A percentile compares a stretch with the other conserved stretches of the same genome.
These are phyloP conservation scores for Phialophora expanda DNA, from an alignment of 2,329 filamentous ascomycete genomes.

Conservation along the genomic window DNA sequence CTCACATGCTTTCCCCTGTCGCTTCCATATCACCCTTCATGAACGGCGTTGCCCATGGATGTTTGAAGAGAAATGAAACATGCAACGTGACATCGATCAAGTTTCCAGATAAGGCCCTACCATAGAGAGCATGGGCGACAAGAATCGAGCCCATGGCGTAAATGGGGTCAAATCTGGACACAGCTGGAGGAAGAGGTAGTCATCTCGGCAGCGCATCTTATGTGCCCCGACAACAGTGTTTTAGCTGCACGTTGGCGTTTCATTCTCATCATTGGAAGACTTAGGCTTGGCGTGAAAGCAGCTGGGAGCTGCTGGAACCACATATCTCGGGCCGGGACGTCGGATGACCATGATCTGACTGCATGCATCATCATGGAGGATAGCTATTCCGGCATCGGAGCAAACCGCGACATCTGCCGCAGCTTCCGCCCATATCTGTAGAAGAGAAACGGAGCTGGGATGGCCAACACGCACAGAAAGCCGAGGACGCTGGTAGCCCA, in stretches of 20 bases:
- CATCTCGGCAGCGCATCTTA: not conserved
- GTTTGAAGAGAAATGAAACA: too few relatives aligned
- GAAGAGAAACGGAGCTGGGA: conserved; percentile 49
- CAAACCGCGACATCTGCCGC: conserved; percentile 46
- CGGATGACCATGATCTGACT: conserved; percentile 2
- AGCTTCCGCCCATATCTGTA: conserved; percentile 50
- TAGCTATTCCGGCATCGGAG: conserved; percentile 20
- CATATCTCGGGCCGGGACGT: not conserved
- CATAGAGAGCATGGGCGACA: too few relatives aligned
- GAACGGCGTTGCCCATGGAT: too few relatives aligned
- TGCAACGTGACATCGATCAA: too few relatives aligned
- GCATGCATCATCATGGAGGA: not conserved
- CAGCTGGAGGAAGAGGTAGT: not conserved
- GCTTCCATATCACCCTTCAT: too few relatives aligned
- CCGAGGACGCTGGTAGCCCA: conserved; percentile 49
- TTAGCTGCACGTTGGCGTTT: not conserved
- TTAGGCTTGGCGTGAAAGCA: not conserved
- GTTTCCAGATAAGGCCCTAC: too few relatives aligned
- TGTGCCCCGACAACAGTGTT: not conserved
- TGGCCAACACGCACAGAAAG: conserved; percentile 47
- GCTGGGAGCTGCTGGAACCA: not conserved
- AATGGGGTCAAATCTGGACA: too few relatives aligned
- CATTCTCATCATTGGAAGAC: not conserved
- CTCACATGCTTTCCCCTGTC: too few relatives aligned
- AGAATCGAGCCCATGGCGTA: too few relatives aligned